Percentiles rank a stretch among this genome's conserved stretches.
Evolutionary conservation across 2,329 filamentous ascomycete species (phyloP).

Genomic region (Pseudogymnoascus sp.): DNA sequence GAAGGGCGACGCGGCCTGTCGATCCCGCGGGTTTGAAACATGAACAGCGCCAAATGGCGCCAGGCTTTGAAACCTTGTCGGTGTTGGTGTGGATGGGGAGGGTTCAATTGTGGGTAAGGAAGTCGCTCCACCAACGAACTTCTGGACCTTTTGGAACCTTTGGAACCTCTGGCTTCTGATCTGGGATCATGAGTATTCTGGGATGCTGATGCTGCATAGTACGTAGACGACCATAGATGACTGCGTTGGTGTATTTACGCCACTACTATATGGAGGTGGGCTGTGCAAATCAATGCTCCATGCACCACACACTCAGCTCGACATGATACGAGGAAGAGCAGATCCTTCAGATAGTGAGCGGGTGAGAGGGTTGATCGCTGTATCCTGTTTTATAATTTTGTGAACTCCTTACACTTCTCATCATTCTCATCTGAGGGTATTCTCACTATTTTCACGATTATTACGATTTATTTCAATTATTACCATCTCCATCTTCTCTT

Average conservation of each 20-base stretch:
- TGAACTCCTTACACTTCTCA: neutral
- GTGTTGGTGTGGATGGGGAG: neutral
- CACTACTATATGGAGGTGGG: neutral
- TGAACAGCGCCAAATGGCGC: neutral
- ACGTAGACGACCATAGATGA: neutral
- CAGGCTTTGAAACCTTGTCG: neutral
- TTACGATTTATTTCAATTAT: neutral
- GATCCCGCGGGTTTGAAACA: neutral
- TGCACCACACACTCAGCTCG: neutral
- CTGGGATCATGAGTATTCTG: neutral
- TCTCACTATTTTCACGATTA: neutral
- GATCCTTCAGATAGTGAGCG: neutral
- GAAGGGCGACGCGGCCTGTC: neutral
- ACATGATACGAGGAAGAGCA: neutral
- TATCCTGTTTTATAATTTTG: neutral
- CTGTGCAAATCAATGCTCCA: neutral
- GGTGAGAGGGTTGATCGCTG: neutral
- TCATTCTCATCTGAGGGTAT: neutral
- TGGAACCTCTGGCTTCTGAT: neutral
- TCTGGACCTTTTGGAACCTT: neutral
- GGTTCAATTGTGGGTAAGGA: neutral
- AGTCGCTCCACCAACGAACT: neutral
- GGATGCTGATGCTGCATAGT: neutral
- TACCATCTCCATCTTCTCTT: neutral
- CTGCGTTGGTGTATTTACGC: neutral